Evolutionary conservation across 768 basidiomycete genomes (phyloP).

Genomic region (Tylopilus sp.): DNA sequence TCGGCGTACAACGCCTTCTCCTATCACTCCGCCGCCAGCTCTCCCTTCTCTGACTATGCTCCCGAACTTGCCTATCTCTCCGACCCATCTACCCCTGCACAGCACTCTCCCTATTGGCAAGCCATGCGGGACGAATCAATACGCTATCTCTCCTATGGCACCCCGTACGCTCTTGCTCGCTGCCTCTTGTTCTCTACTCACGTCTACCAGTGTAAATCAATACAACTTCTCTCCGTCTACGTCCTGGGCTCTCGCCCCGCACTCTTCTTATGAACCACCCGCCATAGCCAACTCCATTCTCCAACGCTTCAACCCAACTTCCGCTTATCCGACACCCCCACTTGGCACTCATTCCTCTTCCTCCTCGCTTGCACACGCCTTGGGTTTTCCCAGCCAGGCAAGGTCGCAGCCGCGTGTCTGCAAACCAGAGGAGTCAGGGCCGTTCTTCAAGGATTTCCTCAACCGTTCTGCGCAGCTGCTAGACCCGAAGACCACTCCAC

Average conservation of each 20-base stretch:
- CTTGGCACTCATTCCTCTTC: constrained; percentile 62
- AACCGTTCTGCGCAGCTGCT: constrained; percentile 44
- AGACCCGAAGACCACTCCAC: constrained; percentile 24
- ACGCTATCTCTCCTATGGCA: constrained; percentile 52
- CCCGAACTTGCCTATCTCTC: constrained; percentile 56
- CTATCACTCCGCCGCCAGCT: constrained; percentile 36
- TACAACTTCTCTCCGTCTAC: constrained; percentile 33
- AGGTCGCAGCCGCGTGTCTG: constrained; percentile 33
- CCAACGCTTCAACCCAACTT: constrained; percentile 56
- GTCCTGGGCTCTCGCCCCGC: constrained; percentile 40
- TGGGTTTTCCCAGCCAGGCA: constrained; percentile 44
- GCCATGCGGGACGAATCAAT: constrained; percentile 57
- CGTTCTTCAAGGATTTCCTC: constrained; percentile 68
- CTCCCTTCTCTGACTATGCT: constrained; percentile 68
- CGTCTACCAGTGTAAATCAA: constrained; percentile 16
- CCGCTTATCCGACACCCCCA: constrained; percentile 67
- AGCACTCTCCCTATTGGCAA: constrained; percentile 63
- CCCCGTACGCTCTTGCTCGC: constrained; percentile 39
- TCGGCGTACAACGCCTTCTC: constrained; percentile 23
- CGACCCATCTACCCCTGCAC: constrained; percentile 40
- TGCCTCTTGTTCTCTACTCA: constrained; percentile 1
- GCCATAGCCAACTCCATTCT: constrained; percentile 64
- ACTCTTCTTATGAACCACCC: constrained; percentile 52
- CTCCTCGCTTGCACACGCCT: constrained; percentile 73
- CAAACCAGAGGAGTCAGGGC: constrained; percentile 53